Percentiles rank a stretch among this genome's conserved stretches.
Evolutionary conservation across 305 asterid species (phyloP).

Genomic region (Ajuga reptans): DNA sequence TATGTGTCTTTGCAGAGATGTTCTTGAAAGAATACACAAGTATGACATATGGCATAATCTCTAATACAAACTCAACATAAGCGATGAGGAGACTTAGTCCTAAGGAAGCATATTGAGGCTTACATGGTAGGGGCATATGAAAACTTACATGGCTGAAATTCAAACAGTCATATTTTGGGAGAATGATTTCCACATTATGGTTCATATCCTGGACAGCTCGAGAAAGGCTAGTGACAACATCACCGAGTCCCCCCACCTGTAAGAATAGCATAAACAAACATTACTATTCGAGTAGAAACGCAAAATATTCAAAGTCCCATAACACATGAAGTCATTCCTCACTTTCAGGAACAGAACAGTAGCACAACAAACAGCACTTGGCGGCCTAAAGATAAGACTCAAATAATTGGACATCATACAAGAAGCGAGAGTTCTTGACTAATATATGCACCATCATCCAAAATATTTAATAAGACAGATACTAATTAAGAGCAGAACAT

Average conservation of each 20-base stretch:
- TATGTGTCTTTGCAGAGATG: background rate
- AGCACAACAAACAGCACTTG: slow-evolving; percentile 14
- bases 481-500: background rate
- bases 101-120: slow-evolving; percentile 24
- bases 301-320: slow-evolving; percentile 12
- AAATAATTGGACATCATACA: background rate
- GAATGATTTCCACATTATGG: slow-evolving; percentile 78
- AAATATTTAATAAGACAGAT: background rate
- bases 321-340: background rate
- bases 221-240: slow-evolving; percentile 97
- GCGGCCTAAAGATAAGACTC: background rate
- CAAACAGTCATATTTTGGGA: slow-evolving; percentile 91
- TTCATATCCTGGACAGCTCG: slow-evolving; percentile 95
- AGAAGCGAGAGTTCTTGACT: background rate
- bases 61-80: slow-evolving; percentile 13
- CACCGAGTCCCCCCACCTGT: slow-evolving; percentile 99
- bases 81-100: slow-evolving; percentile 15
- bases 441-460: background rate
- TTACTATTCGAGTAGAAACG: slow-evolving; percentile 1
- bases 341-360: slow-evolving; percentile 4
- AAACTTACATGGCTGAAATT: slow-evolving; percentile 56
- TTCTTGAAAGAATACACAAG: slow-evolving; percentile 7
- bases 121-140: slow-evolving; percentile 30
- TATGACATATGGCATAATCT: slow-evolving; percentile 11
- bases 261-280: slow-evolving; percentile 22